phyloP scores from a whole-genome alignment of 495 filamentous ascomycete species.

The Hypoxylon lienhwacheense region DNA sequence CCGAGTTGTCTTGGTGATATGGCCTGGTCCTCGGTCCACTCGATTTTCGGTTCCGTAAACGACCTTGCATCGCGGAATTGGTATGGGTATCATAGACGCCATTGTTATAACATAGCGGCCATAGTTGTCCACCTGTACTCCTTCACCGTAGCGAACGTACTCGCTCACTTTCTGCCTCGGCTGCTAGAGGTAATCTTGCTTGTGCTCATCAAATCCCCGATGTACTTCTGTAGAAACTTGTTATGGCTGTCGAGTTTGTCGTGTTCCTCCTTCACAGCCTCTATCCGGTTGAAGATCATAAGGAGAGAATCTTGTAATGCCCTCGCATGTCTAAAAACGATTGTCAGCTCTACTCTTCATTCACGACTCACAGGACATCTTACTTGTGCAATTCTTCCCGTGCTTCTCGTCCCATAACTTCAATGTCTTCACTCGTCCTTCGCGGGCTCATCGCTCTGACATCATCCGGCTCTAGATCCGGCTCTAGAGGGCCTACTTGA shows the following conservation, averaged over 20 bases:
- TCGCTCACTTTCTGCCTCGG: conserved; percentile 54
- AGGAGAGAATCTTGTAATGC: conserved; percentile 83
- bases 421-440: conserved; percentile 83
- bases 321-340: conserved; percentile 76
- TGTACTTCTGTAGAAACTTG: conserved; percentile 90
- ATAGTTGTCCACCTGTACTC: conserved; percentile 3
- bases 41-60: conserved; percentile 13
- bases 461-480: conserved; percentile 76
- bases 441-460: conserved; percentile 94
- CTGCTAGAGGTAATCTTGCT: conserved; percentile 72
- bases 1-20: conserved; percentile 16
- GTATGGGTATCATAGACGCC: conserved; percentile 32
- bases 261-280: conserved; percentile 90
- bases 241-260: conserved; percentile 94
- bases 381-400: conserved; percentile 58
- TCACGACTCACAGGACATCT: conserved; percentile 45
- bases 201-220: conserved; percentile 78
- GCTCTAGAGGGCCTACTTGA: conserved; percentile 64
- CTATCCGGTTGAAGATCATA: conserved; percentile 86
- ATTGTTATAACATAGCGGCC: conserved; percentile 5
- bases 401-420: conserved; percentile 80
- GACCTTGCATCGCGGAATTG: conserved; percentile 21
- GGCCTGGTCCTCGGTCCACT: conserved; percentile 11
- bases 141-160: background rate
- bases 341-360: conserved; percentile 32